phyloP scores from a whole-genome alignment of 2,329 filamentous ascomycete genomes.

The Amylocarpus encephaloides region DNA sequence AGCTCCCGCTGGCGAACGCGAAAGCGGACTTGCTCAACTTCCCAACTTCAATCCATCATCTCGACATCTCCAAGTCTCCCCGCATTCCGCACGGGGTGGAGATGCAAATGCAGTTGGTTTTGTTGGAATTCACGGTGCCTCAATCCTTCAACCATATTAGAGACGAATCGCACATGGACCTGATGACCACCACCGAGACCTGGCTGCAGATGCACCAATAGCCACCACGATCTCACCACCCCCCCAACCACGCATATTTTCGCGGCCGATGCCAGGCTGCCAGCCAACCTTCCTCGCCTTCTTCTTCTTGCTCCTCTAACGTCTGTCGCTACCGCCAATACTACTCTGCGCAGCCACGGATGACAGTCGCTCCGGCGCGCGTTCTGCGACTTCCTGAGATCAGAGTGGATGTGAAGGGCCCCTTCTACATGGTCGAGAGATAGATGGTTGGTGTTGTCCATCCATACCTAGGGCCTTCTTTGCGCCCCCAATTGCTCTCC shows the following conservation, averaged over 20 bases:
- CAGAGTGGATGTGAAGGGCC: background rate
- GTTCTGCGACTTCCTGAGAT: background rate
- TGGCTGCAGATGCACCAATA: background rate
- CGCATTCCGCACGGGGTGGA: too few relatives aligned
- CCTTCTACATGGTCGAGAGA: too few relatives aligned
- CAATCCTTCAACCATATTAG: constrained; percentile 3
- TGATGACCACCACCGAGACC: background rate
- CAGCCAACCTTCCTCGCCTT: too few relatives aligned
- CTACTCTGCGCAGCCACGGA: background rate
- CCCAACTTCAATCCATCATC: too few relatives aligned
- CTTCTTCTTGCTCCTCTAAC: too few relatives aligned
- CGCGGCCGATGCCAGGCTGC: background rate
- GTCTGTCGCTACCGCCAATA: too few relatives aligned
- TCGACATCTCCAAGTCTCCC: too few relatives aligned
- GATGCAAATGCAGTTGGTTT: background rate
- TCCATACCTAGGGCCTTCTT: background rate
- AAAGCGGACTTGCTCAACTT: too few relatives aligned
- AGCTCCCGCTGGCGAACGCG: too few relatives aligned
- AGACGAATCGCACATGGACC: background rate
- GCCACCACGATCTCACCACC: background rate
- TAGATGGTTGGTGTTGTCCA: too few relatives aligned
- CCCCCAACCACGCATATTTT: background rate
- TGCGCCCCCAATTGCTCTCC: background rate
- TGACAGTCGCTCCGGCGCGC: background rate
- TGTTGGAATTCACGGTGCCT: constrained; percentile 2